phyloP scores from a whole-genome alignment of 352 stramenopile genomes.

The Phytopythium cucurbitacearum region DNA sequence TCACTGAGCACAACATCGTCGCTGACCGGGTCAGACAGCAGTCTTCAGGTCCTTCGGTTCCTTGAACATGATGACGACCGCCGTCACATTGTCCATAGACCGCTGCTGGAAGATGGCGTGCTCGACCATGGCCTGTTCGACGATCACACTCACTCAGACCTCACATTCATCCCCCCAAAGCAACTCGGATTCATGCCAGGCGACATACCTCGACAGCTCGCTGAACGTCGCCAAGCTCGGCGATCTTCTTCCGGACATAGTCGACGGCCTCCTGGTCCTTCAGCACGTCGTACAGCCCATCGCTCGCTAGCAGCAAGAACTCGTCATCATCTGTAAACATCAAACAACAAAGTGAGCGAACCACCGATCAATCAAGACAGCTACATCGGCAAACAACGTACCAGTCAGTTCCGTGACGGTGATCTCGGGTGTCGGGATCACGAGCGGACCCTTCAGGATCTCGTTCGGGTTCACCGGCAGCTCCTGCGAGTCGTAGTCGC shows the following conservation, averaged over 20 bases:
- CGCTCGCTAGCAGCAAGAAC: slow-evolving; percentile 75
- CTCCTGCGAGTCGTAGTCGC: slow-evolving; percentile 75
- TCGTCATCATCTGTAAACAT: slow-evolving; percentile 55
- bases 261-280: slow-evolving; percentile 83
- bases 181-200: background rate
- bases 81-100: slow-evolving; percentile 86
- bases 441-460: slow-evolving; percentile 77
- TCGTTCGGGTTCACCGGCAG: slow-evolving; percentile 80
- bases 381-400: slow-evolving; percentile 4
- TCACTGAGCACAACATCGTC: background rate
- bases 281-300: slow-evolving; percentile 80
- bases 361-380: background rate
- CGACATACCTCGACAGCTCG: slow-evolving; percentile 64
- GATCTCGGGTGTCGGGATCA: slow-evolving; percentile 77
- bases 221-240: slow-evolving; percentile 67
- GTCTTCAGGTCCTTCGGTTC: slow-evolving; percentile 45
- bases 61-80: slow-evolving; percentile 83
- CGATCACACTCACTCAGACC: background rate
- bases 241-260: slow-evolving; percentile 68
- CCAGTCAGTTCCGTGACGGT: slow-evolving; percentile 65
- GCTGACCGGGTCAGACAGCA: background rate
- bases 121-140: slow-evolving; percentile 61
- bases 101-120: slow-evolving; percentile 78
- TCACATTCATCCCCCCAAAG: background rate
- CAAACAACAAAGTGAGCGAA: background rate